Percentiles rank a stretch among this genome's conserved stretches.
These are phyloP conservation scores for sunflower (Helianthus annuus) DNA, from an alignment of 129 eudicot species.

Conservation along the genomic window HanXRQr2.0-SUNRISE NC_035437.2:142869746-142870245, in stretches of 20 bases:
- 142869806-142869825: constrained; percentile 86
- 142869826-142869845: constrained; percentile 72
- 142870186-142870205: no score
- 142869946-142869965: not conserved
- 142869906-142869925: constrained; percentile 81
- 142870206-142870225: not conserved
- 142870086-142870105: not conserved
- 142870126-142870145: constrained; percentile 22
- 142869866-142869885: constrained; percentile 93
- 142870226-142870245: not conserved
- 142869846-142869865: constrained; percentile 77
- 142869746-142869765: constrained; percentile 26
- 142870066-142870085: not conserved
- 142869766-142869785: constrained; percentile 26
- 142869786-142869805: constrained; percentile 43
- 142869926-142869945: not conserved
- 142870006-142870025: constrained; percentile 4
- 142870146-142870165: constrained; percentile 16
- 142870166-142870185: not conserved
- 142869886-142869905: constrained; percentile 71
- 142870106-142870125: not conserved
- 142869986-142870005: not conserved
- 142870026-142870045: not conserved
- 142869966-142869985: not conserved
- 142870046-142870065: constrained; percentile 3